Percentiles rank a stretch among this genome's conserved stretches.
These are phyloP conservation scores for Hemileccinum hortonii DNA, from an alignment of 1,284 basidiomycete genomes.

Conservation along the genomic window DNA sequence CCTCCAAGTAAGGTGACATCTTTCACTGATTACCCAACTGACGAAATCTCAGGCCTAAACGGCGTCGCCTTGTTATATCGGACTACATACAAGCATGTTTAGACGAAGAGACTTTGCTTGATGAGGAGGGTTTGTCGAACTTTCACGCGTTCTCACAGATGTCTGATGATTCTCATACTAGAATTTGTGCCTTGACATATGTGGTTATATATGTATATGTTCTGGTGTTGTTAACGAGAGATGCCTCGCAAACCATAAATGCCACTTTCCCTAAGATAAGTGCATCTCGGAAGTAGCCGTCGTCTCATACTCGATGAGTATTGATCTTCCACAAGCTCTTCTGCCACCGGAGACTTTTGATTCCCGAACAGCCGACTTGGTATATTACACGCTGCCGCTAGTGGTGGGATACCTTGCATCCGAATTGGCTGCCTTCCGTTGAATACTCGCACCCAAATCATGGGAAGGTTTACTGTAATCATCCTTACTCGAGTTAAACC, in stretches of 20 bases:
- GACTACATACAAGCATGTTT: slow-evolving; percentile 77
- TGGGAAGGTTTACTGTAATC: neutral
- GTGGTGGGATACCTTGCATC: neutral
- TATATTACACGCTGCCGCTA: neutral
- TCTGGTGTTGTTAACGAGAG: too few relatives aligned
- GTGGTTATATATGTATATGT: neutral
- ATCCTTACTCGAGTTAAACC: neutral
- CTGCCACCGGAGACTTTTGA: neutral
- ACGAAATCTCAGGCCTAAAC: slow-evolving; percentile 57
- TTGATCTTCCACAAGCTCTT: neutral
- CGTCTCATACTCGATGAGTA: too few relatives aligned
- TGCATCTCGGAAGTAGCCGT: too few relatives aligned
- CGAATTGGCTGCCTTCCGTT: neutral
- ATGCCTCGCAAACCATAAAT: too few relatives aligned
- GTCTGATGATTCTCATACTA: slow-evolving; percentile 10
- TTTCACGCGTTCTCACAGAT: neutral
- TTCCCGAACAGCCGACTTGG: neutral
- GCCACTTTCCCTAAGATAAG: too few relatives aligned
- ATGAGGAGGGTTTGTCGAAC: slow-evolving; percentile 61
- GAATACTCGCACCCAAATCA: neutral
- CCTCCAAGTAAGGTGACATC: slow-evolving; percentile 55
- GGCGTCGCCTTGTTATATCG: slow-evolving; percentile 72
- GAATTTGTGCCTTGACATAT: slow-evolving; percentile 24
- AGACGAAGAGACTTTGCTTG: slow-evolving; percentile 75
- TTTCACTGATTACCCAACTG: neutral